Percentiles rank a stretch among this genome's conserved stretches.
These are phyloP conservation scores for Trichoderma breve DNA, from an alignment of 2,329 filamentous ascomycete genomes.

Conservation along the genomic window DNA sequence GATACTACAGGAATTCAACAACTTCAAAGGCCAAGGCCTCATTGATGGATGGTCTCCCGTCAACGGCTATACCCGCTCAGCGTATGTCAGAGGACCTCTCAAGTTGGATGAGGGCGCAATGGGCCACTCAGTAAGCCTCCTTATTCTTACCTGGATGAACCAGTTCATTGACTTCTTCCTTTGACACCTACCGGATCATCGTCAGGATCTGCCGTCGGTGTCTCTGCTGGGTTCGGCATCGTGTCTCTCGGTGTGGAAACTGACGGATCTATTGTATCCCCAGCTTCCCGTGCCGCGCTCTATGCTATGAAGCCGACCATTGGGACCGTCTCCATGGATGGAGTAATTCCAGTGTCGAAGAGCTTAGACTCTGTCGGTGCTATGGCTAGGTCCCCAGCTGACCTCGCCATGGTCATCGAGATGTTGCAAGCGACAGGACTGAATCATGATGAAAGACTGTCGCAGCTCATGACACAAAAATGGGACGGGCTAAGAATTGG, in stretches of 20 bases:
- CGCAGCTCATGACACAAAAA: neutral
- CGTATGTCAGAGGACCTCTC: neutral
- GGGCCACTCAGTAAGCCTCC: neutral
- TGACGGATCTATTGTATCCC: neutral
- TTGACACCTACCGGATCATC: neutral
- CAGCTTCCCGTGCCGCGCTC: neutral
- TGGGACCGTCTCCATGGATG: neutral
- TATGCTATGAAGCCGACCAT: neutral
- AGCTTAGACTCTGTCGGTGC: neutral
- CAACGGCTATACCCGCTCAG: neutral
- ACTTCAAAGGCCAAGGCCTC: neutral
- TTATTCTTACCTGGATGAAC: accelerated
- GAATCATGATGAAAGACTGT: neutral
- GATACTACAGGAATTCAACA: neutral
- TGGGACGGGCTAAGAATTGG: neutral
- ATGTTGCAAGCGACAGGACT: neutral
- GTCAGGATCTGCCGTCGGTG: neutral
- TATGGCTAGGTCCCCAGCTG: neutral
- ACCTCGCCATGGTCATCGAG: neutral
- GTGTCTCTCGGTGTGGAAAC: neutral
- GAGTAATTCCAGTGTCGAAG: neutral
- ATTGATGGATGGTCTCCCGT: neutral
- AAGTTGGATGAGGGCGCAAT: neutral
- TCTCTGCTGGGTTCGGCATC: neutral
- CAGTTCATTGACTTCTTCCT: neutral